These are phyloP conservation scores for Entonaema liquescens DNA, from an alignment of 495 filamentous ascomycete species.

Conservation along the genomic window DNA sequence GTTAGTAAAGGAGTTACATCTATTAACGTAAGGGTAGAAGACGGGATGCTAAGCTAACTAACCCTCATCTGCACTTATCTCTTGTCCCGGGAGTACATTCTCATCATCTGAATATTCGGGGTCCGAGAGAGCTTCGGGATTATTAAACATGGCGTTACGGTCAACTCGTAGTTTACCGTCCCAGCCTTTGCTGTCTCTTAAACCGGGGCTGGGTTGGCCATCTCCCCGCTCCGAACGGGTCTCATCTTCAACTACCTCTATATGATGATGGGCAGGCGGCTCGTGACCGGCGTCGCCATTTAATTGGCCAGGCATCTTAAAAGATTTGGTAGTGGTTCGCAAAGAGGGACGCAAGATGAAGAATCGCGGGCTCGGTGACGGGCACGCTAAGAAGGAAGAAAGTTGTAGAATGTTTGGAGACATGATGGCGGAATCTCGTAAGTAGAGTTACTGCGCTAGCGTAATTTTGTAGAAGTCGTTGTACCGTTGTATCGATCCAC, in stretches of 20 bases:
- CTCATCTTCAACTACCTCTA: slow-evolving; percentile 54
- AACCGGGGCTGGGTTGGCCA: slow-evolving; percentile 52
- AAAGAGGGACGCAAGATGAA: slow-evolving; percentile 22
- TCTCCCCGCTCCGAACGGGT: slow-evolving; percentile 51
- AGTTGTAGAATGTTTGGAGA: slow-evolving; percentile 42
- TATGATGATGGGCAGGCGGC: slow-evolving; percentile 52
- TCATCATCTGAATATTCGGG: slow-evolving; percentile 84
- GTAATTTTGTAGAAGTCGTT: background rate
- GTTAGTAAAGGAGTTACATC: slow-evolving; percentile 20
- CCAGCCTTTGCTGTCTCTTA: slow-evolving; percentile 80
- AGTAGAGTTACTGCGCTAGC: slow-evolving; percentile 1
- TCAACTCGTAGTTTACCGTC: slow-evolving; percentile 87
- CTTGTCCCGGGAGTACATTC: slow-evolving; percentile 76
- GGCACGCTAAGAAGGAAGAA: slow-evolving; percentile 29
- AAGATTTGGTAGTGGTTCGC: slow-evolving; percentile 8
- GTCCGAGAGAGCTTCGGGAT: slow-evolving; percentile 81
- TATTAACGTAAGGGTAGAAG: background rate
- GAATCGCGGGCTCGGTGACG: slow-evolving; percentile 31
- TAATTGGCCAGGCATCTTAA: slow-evolving; percentile 48
- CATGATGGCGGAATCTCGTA: slow-evolving; percentile 35
- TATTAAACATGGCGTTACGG: slow-evolving; percentile 68
- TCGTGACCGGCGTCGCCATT: slow-evolving; percentile 44
- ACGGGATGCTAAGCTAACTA: slow-evolving; percentile 31
- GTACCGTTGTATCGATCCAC: slow-evolving; percentile 10
- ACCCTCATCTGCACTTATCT: slow-evolving; percentile 86